Base-by-base conservation (phyloP, 306 rosid species). In the Begonia masoniana region DNA sequence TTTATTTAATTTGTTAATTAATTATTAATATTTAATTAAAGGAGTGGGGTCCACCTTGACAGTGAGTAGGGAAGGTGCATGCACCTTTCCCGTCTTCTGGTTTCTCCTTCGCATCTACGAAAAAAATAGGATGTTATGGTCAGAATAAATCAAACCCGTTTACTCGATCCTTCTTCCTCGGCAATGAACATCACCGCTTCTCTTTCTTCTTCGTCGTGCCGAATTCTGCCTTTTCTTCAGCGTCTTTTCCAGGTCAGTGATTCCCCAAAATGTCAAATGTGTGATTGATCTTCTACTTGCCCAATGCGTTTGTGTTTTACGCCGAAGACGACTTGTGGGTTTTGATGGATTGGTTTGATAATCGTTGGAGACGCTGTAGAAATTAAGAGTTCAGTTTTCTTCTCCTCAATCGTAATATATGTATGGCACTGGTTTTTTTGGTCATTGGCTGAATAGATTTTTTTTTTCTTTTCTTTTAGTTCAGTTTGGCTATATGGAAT, bases 211-310 rank as follows among this genome's bases (percentile, higher is more conserved):
- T 50, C 56, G 10, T 56, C 12, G 23, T 13, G 4, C 21, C n/a
- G 43, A 55, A 24, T 10, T 52, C 50, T 35, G 10, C 41, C 4
- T 43, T 14, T 55, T 41, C 31, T 39, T 59, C 55, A 16, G 6
- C 52, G 7, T 24, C 41, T 45, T 59, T 41, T 24, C 10, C 78
- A 58, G 83, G 83, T 77, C 43, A 58, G 74, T 71, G 31, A 31
- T 17, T 0, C 15, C 0, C 13, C 12, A 49, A 49, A 35, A 52
- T 56, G 52, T 62, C 48, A n/a, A 57, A 7, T 15, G 42, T 56
- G 56, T 41, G 42, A 35, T 48, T 23, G 55, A 47, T 61, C 54
- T 54, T 62, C 63, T 41, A 60, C 48, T 59, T 15, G 0, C 57
- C 42, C 43, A 48, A n/a, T 53, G 57, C 47, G 26, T 47, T 42